These are phyloP conservation scores for Conticribra weissflogii DNA, from an alignment of 108 stramenopile species.

Conservation along the genomic window DNA sequence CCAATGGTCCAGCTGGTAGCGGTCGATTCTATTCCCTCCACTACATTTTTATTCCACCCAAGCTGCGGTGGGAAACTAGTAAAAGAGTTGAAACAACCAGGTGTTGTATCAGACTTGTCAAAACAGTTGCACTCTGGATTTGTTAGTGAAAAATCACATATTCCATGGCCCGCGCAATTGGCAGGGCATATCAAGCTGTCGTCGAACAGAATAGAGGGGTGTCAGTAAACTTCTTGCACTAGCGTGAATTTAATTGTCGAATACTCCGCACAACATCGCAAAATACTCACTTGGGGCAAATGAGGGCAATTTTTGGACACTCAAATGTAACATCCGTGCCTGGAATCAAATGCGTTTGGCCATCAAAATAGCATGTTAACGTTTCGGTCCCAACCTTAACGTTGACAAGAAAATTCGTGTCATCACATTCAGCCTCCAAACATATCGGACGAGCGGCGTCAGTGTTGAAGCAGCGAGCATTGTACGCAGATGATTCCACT, in stretches of 20 bases:
- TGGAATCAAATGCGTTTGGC: slow-evolving; percentile 2
- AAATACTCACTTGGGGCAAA: not conserved
- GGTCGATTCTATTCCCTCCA: not conserved
- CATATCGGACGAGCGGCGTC: not conserved
- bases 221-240: no score
- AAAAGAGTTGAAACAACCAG: slow-evolving; percentile 8
- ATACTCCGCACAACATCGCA: no score
- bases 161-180: slow-evolving; percentile 2
- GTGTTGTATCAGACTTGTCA: not conserved
- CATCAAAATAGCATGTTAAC: not conserved
- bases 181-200: not conserved
- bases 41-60: slow-evolving; percentile 1
- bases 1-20: not conserved
- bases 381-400: not conserved
- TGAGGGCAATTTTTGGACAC: not conserved
- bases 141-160: not conserved
- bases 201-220: not conserved
- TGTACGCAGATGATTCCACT: not conserved
- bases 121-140: not conserved
- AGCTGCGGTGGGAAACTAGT: not conserved
- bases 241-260: no score
- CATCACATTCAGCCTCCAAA: slow-evolving; percentile 2
- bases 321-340: not conserved
- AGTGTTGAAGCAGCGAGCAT: slow-evolving; percentile 8
- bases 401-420: not conserved